Conservation (phyloP, 169 alveolate genomes). For the Plasmodium sp. region DNA sequence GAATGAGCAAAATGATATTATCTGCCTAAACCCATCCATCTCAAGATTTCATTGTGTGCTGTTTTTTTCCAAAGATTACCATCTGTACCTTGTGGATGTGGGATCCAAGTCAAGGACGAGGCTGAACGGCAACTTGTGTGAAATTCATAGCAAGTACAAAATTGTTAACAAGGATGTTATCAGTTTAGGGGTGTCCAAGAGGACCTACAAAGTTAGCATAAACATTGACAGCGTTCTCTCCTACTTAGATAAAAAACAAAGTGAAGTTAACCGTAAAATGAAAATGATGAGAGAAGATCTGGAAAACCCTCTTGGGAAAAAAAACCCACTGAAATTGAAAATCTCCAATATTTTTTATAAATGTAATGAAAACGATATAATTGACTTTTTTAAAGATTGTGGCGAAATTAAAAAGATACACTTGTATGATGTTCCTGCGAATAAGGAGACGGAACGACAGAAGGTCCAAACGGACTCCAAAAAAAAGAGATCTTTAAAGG, state of each 20-base stretch:
- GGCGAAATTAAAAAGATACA: slow-evolving; percentile 55
- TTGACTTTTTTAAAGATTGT: slow-evolving; percentile 69
- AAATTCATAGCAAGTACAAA: slow-evolving; percentile 56
- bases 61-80: slow-evolving; percentile 46
- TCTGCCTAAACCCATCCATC: slow-evolving; percentile 73
- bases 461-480: background rate
- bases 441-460: background rate
- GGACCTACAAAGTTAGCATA: slow-evolving; percentile 63
- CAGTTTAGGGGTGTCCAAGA: slow-evolving; percentile 67
- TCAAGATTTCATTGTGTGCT: slow-evolving; percentile 69
- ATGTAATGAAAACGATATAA: slow-evolving; percentile 67
- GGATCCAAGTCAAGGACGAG: slow-evolving; percentile 72
- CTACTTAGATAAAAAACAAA: slow-evolving; percentile 37
- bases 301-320: slow-evolving; percentile 16
- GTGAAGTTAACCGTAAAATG: slow-evolving; percentile 37
- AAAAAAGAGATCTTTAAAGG: slow-evolving; percentile 6
- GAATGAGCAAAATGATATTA: slow-evolving; percentile 61
- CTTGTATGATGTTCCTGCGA: slow-evolving; percentile 23
- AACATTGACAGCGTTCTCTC: slow-evolving; percentile 44
- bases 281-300: slow-evolving; percentile 48
- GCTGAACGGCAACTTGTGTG: slow-evolving; percentile 24
- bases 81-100: slow-evolving; percentile 61
- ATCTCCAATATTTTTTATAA: slow-evolving; percentile 58
- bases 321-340: slow-evolving; percentile 30
- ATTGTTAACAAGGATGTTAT: slow-evolving; percentile 41